Conservation (phyloP, 2,329 filamentous ascomycete species). For the Acarospora socialis region DNA sequence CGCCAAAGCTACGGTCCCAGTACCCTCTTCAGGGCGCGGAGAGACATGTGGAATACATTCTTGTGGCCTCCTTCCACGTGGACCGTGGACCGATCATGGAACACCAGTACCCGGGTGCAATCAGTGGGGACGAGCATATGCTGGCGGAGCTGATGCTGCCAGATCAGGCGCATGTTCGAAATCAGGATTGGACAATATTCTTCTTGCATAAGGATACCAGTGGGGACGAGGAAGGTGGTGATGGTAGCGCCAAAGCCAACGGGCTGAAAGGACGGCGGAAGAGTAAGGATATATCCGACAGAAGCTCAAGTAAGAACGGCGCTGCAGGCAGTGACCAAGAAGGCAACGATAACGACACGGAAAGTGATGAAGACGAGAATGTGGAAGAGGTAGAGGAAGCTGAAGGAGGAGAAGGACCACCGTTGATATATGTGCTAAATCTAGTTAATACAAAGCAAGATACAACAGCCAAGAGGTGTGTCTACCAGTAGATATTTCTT, state of each 20-base stretch:
- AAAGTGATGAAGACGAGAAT: slow-evolving; percentile 28
- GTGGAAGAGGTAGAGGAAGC: slow-evolving; percentile 46
- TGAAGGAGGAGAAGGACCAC: slow-evolving; percentile 66
- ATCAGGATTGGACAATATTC: slow-evolving; percentile 98
- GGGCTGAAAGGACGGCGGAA: slow-evolving; percentile 37
- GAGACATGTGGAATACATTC: slow-evolving; percentile 96
- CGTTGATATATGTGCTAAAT: slow-evolving; percentile 92
- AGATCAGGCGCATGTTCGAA: slow-evolving; percentile 86
- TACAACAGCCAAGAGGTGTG: slow-evolving; percentile 62
- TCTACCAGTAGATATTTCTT: slow-evolving; percentile 3
- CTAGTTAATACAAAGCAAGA: slow-evolving; percentile 97
- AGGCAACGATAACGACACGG: slow-evolving; percentile 32
- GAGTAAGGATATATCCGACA: slow-evolving; percentile 34
- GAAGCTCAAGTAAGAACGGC: slow-evolving; percentile 13
- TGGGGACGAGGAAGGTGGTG: slow-evolving; percentile 61
- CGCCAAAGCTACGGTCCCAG: slow-evolving; percentile 52
- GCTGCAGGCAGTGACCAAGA: slow-evolving; percentile 22
- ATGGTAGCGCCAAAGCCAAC: slow-evolving; percentile 45
- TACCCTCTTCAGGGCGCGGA: slow-evolving; percentile 61
- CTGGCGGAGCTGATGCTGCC: slow-evolving; percentile 95
- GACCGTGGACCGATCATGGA: slow-evolving; percentile 96
- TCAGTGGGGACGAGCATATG: slow-evolving; percentile 96
- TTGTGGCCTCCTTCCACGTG: slow-evolving; percentile 95
- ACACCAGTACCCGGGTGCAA: slow-evolving; percentile 87
- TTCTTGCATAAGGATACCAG: slow-evolving; percentile 93